Evolutionary conservation across 306 rosid species (phyloP).

Genomic region (Inga oerstediana): DNA sequence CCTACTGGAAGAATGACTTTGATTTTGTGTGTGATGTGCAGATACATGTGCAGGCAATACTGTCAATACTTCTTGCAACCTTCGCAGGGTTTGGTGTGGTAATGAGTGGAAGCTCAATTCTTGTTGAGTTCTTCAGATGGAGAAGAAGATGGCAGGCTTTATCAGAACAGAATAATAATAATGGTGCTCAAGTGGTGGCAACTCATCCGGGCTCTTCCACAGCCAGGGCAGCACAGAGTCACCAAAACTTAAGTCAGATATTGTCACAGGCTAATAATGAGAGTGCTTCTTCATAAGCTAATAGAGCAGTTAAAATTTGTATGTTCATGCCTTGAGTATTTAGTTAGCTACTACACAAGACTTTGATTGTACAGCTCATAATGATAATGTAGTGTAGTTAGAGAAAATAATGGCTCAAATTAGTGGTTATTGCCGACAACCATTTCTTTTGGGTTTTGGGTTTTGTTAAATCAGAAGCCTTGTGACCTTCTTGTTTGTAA

Average conservation of each 20-base stretch:
- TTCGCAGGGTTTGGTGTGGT: slow-evolving; percentile 90
- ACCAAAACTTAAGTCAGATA: slow-evolving; percentile 36
- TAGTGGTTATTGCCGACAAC: slow-evolving; percentile 6
- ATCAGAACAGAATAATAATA: slow-evolving; percentile 45
- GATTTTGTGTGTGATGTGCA: slow-evolving; percentile 35
- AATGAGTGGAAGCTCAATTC: slow-evolving; percentile 87
- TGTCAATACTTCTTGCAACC: slow-evolving; percentile 87
- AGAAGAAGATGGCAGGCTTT: slow-evolving; percentile 59
- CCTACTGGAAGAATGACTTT: slow-evolving; percentile 15
- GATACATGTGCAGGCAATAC: slow-evolving; percentile 84
- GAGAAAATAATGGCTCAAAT: slow-evolving; percentile 1
- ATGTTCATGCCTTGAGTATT: background rate
- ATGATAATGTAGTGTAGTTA: slow-evolving; percentile 35
- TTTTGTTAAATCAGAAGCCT: slow-evolving; percentile 33
- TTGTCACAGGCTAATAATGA: background rate
- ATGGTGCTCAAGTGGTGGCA: slow-evolving; percentile 38
- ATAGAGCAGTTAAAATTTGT: slow-evolving; percentile 6
- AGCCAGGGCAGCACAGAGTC: slow-evolving; percentile 28
- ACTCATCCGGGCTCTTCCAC: slow-evolving; percentile 28
- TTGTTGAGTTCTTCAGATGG: slow-evolving; percentile 70
- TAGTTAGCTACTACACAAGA: slow-evolving; percentile 5
- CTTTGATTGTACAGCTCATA: slow-evolving; percentile 37
- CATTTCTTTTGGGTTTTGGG: slow-evolving; percentile 21
- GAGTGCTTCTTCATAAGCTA: background rate
- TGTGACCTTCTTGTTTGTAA: slow-evolving; percentile 36